Conservation (phyloP, 768 basidiomycete species). For the Panaeolus papilionaceus region DNA sequence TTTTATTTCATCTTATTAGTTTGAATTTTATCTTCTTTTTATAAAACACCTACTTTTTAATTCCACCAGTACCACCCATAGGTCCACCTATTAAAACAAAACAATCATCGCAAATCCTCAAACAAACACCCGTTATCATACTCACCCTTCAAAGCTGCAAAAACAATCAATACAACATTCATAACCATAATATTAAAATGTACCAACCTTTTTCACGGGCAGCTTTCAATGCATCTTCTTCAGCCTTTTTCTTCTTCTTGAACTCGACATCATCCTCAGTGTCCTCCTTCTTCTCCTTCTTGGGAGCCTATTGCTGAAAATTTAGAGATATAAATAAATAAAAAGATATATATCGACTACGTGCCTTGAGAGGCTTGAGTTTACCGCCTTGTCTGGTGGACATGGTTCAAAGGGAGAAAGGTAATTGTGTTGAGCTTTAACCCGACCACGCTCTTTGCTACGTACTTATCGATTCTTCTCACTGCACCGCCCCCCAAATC, state of each 20-base stretch:
- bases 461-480: conserved; percentile 8
- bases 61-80: conserved; percentile 67
- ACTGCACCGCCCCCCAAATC: conserved; percentile 13
- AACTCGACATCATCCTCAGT: conserved; percentile 75
- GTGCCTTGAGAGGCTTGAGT: conserved; percentile 85
- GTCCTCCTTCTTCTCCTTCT: conserved; percentile 80
- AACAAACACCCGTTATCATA: background rate
- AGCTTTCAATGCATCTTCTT: conserved; percentile 74
- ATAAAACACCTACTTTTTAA: conserved; percentile 79
- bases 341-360: conserved; percentile 8
- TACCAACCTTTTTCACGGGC: conserved; percentile 73
- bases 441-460: background rate
- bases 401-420: conserved; percentile 10
- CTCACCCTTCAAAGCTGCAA: conserved; percentile 62
- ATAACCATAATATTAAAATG: conserved; percentile 6
- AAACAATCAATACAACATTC: conserved; percentile 18
- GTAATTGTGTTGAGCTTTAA: conserved; percentile 10
- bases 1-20: conserved; percentile 17
- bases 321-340: background rate
- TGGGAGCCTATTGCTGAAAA: conserved; percentile 64
- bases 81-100: conserved; percentile 58
- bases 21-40: conserved; percentile 13
- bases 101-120: no score
- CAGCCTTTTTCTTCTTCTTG: conserved; percentile 80
- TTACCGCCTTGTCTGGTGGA: conserved; percentile 77